phyloP scores from a whole-genome alignment of 129 eudicot species.

The Flaveria ramosissima region DNA sequence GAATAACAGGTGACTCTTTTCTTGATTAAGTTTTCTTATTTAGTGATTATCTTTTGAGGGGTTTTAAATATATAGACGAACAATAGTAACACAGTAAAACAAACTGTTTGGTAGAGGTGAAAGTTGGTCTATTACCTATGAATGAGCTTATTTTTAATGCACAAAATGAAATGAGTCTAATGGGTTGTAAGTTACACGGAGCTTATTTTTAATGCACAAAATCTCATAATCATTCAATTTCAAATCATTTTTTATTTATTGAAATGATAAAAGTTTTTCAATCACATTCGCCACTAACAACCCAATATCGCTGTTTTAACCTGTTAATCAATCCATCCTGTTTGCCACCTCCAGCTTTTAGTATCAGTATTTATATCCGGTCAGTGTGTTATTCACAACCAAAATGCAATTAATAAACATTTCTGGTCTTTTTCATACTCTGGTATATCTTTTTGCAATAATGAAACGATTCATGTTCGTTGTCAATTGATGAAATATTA shows the following conservation, averaged over 20 bases:
- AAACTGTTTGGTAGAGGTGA: neutral
- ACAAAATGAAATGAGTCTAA: neutral
- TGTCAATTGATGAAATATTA: neutral
- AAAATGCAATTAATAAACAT: neutral
- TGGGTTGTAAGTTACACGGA: neutral
- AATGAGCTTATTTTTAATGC: neutral
- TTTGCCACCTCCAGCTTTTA: neutral
- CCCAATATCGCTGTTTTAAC: neutral
- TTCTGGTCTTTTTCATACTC: neutral
- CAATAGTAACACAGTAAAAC: neutral
- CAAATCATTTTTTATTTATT: neutral
- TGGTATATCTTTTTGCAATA: neutral
- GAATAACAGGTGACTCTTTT: slow-evolving; percentile 66
- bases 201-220: neutral
- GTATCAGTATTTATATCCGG: neutral
- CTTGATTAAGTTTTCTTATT: neutral
- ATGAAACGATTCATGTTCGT: neutral
- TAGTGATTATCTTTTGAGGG: neutral
- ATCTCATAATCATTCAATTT: neutral
- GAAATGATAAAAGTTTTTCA: neutral
- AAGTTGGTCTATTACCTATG: neutral
- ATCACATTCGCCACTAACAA: neutral
- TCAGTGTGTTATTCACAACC: slow-evolving; percentile 6
- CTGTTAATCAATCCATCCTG: neutral
- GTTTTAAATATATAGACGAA: neutral